phyloP scores from a whole-genome alignment of 2,329 filamentous ascomycete species.

The Colletotrichum phormii region DNA sequence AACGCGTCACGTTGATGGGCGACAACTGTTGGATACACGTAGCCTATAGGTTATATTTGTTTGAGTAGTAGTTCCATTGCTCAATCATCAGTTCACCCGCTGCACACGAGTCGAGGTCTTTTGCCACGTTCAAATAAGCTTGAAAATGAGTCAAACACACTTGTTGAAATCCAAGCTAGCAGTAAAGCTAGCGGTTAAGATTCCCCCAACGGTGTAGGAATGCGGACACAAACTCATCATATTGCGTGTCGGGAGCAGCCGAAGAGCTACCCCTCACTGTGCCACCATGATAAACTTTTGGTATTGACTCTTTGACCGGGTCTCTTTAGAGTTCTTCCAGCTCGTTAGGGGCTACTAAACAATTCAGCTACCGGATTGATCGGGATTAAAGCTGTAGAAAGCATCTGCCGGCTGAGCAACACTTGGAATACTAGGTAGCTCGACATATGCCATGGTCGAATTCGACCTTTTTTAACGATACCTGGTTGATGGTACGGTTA shows the following conservation, averaged over 20 bases:
- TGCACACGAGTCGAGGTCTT: background rate
- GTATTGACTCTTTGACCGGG: background rate
- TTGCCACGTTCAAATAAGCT: background rate
- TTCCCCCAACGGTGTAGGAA: background rate
- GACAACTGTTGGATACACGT: background rate
- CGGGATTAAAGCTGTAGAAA: background rate
- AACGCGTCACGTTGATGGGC: background rate
- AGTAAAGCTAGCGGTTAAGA: background rate
- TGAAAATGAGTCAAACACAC: too few species aligned
- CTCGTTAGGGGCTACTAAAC: background rate
- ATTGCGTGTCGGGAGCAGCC: background rate
- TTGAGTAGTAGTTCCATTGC: background rate
- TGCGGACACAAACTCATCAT: background rate
- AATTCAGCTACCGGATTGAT: background rate
- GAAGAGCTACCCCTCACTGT: conserved; percentile 9
- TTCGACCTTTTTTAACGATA: too few species aligned
- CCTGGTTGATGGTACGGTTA: too few species aligned
- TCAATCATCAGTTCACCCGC: background rate
- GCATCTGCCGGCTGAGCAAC: background rate
- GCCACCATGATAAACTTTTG: background rate
- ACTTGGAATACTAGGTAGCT: background rate
- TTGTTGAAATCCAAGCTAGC: background rate
- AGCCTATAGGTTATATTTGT: background rate
- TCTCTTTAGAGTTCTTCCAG: background rate
- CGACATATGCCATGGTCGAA: background rate